phyloP scores from a whole-genome alignment of 345 rosid species.

The Jatropha curcas region DNA sequence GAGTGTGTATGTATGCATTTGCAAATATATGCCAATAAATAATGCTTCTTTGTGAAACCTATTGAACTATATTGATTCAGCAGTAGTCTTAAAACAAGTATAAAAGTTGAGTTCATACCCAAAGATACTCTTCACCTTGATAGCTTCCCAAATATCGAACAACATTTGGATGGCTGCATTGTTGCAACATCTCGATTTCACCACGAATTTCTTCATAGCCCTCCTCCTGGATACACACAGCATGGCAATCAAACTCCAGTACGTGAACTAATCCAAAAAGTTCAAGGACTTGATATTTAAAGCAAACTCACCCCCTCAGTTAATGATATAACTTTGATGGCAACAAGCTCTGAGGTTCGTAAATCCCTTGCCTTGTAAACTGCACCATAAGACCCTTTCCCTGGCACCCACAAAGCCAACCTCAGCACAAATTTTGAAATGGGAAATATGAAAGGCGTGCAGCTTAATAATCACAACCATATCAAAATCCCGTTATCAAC shows the following conservation, averaged over 20 bases:
- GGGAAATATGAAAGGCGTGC: neutral
- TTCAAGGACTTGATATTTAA: conserved; percentile 1
- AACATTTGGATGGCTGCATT: conserved; percentile 93
- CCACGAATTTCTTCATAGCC: conserved; percentile 98
- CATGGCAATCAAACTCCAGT: conserved; percentile 12
- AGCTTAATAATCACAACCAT: neutral
- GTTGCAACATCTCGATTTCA: conserved; percentile 99
- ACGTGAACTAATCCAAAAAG: conserved; percentile 8
- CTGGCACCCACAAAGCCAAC: conserved; percentile 43
- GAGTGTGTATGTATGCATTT: neutral
- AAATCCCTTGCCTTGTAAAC: conserved; percentile 96
- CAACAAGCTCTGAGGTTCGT: conserved; percentile 93
- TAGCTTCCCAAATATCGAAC: conserved; percentile 96
- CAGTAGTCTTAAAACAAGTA: neutral
- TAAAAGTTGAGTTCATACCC: conserved; percentile 44
- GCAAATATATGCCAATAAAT: neutral
- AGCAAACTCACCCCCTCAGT: conserved; percentile 70
- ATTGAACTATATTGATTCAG: conserved; percentile 2
- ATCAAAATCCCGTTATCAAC: neutral
- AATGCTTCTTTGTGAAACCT: conserved; percentile 5
- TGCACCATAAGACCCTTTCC: conserved; percentile 98
- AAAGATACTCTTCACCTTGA: conserved; percentile 98
- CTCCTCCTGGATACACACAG: conserved; percentile 66
- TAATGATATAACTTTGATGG: conserved; percentile 92
- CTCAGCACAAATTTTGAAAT: neutral